Conservation (phyloP, 2,329 filamentous ascomycete species). For the Fusarium nodosum region DNA sequence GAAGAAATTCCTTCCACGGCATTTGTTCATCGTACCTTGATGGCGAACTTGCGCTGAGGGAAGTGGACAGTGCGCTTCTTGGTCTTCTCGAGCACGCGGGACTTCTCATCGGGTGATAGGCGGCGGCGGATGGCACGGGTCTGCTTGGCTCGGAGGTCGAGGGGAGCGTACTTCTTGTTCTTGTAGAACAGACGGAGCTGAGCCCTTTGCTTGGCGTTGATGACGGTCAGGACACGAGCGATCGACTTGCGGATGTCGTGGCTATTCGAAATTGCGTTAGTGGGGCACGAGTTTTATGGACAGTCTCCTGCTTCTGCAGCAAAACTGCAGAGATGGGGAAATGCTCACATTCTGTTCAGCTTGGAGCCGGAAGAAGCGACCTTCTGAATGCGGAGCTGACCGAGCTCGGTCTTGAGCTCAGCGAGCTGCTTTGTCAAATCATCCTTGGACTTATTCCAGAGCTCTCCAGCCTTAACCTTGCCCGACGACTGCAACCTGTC, state of each 20-base stretch:
- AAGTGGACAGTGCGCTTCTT: conserved; percentile 97
- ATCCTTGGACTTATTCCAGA: conserved; percentile 99
- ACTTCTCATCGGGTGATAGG: conserved; percentile 91
- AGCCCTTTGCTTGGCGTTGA: conserved; percentile 99
- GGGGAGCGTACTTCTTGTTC: conserved; percentile 99
- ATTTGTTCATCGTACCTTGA: conserved; percentile 78
- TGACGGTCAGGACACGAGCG: conserved; percentile 97
- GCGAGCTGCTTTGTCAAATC: conserved; percentile 95
- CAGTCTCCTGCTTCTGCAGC: conserved; percentile 9
- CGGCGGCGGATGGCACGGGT: conserved; percentile 97
- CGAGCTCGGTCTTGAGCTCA: conserved; percentile 96
- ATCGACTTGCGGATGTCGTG: conserved; percentile 99
- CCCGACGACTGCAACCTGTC: conserved; percentile 60
- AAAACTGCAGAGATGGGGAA: neutral
- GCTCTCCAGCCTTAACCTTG: conserved; percentile 94
- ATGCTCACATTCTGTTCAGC: conserved; percentile 93
- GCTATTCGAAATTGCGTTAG: conserved; percentile 64
- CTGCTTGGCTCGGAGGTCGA: conserved; percentile 98
- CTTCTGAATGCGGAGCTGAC: conserved; percentile 98
- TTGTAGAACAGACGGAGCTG: conserved; percentile 99
- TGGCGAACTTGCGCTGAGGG: conserved; percentile 98
- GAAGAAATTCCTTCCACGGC: neutral
- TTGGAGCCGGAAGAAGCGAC: conserved; percentile 95
- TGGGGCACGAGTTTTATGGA: conserved; percentile 14
- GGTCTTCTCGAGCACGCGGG: conserved; percentile 89